phyloP scores from a whole-genome alignment of 1,139 yeast genomes.

The Saccharomyces hybrid region DNA sequence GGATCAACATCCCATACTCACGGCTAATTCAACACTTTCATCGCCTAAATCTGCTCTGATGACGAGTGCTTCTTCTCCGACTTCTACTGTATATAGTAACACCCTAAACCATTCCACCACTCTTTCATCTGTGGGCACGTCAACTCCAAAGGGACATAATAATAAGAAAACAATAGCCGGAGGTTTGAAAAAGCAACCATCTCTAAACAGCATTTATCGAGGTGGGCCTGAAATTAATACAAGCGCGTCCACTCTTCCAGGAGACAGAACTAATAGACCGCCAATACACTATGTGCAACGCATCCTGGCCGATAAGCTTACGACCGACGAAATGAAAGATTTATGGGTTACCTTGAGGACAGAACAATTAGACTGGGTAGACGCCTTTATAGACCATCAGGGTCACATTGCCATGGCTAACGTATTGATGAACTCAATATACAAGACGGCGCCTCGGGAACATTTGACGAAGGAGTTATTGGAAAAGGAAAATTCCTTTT shows the following conservation, averaged over 20 bases:
- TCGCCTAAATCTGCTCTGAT: not conserved
- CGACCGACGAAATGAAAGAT: constrained; percentile 66
- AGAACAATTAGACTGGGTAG: constrained; percentile 88
- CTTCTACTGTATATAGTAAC: not conserved
- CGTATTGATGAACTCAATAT: constrained; percentile 39
- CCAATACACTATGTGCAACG: constrained; percentile 76
- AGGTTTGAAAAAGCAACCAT: constrained; percentile 2
- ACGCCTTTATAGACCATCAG: constrained; percentile 68
- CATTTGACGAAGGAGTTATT: constrained; percentile 32
- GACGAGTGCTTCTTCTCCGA: not conserved
- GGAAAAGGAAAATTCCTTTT: constrained; percentile 52
- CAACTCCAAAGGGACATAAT: not conserved
- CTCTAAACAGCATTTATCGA: not conserved
- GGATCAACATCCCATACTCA: not conserved
- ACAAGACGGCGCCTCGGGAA: constrained; percentile 21
- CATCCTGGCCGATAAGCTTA: constrained; percentile 61
- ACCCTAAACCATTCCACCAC: not conserved
- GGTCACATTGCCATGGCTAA: constrained; percentile 81
- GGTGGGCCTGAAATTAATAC: constrained; percentile 9
- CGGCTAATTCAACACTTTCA: not conserved
- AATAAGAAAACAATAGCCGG: not conserved
- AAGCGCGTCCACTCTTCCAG: constrained; percentile 10
- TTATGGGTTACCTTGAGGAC: constrained; percentile 88
- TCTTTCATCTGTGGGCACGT: not conserved
- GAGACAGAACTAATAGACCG: constrained; percentile 31